These are phyloP conservation scores for Pholiota conissans DNA, from an alignment of 768 basidiomycete genomes.

Conservation along the genomic window DNA sequence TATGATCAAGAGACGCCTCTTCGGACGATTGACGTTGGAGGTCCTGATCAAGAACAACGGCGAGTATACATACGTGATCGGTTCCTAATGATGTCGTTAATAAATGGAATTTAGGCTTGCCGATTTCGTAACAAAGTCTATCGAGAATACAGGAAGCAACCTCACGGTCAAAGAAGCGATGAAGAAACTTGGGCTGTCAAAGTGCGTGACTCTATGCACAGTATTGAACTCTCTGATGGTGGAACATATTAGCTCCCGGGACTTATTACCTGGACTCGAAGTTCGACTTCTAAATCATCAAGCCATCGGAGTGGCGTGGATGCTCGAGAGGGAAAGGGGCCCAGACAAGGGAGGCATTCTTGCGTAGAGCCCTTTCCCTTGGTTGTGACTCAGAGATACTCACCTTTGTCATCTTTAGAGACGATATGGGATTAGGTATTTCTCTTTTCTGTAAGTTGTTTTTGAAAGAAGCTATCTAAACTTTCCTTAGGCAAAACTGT, in stretches of 20 bases:
- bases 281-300: conserved; percentile 75
- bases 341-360: conserved; percentile 62
- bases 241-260: conserved; percentile 38
- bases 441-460: background rate
- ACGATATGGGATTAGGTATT: conserved; percentile 70
- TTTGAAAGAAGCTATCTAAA: conserved; percentile 6
- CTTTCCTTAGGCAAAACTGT: conserved; percentile 58
- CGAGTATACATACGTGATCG: conserved; percentile 15
- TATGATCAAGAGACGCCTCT: conserved; percentile 53
- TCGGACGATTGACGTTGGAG: conserved; percentile 54
- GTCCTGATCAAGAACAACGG: conserved; percentile 56
- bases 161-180: conserved; percentile 53
- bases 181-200: conserved; percentile 48
- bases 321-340: conserved; percentile 62
- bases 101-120: conserved; percentile 42
- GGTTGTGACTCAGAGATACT: background rate
- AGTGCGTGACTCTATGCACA: conserved; percentile 34
- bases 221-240: background rate
- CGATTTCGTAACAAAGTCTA: conserved; percentile 60
- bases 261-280: conserved; percentile 67
- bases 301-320: conserved; percentile 78
- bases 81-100: background rate
- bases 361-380: conserved; percentile 37
- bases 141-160: conserved; percentile 57
- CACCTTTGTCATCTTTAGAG: conserved; percentile 35